phyloP scores from a whole-genome alignment of 2,329 filamentous ascomycete genomes.

The Curvularia sp. region DNA sequence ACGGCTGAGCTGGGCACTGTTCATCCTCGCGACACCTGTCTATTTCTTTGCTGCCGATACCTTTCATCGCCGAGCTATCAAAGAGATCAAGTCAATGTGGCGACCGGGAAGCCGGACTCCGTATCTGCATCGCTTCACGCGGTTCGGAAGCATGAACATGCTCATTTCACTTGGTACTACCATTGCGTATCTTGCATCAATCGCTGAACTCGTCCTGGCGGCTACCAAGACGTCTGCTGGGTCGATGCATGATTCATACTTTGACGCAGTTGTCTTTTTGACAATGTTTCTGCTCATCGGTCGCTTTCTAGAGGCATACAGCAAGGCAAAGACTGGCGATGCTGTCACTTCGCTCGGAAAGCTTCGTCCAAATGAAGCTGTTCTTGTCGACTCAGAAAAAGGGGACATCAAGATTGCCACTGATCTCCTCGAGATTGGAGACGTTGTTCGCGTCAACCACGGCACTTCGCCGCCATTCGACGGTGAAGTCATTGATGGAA shows the following conservation, averaged over 20 bases:
- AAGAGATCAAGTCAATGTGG: conserved; percentile 82
- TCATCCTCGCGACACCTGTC: conserved; percentile 81
- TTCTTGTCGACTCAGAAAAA: conserved; percentile 64
- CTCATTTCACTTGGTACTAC: conserved; percentile 87
- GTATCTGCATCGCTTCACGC: conserved; percentile 77
- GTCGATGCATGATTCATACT: conserved; percentile 65
- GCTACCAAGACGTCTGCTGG: conserved; percentile 50
- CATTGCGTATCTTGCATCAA: conserved; percentile 84
- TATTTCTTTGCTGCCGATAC: conserved; percentile 87
- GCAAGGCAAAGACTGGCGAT: conserved; percentile 87
- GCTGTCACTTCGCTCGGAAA: conserved; percentile 81
- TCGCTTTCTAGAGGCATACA: conserved; percentile 84
- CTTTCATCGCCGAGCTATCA: conserved; percentile 80
- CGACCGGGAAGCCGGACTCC: conserved; percentile 75
- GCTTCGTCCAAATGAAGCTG: conserved; percentile 77
- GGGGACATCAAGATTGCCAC: conserved; percentile 59
- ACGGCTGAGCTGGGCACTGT: conserved; percentile 78
- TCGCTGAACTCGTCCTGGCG: conserved; percentile 74
- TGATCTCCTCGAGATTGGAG: conserved; percentile 68
- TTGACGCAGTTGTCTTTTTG: conserved; percentile 90
- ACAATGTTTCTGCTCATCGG: conserved; percentile 83
- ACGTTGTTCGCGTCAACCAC: conserved; percentile 72
- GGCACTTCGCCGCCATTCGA: conserved; percentile 87
- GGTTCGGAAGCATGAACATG: conserved; percentile 98
- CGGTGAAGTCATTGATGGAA: conserved; percentile 65